phyloP scores from a whole-genome alignment of 2,329 filamentous ascomycete species.

The Trichoderma semiorbis region DNA sequence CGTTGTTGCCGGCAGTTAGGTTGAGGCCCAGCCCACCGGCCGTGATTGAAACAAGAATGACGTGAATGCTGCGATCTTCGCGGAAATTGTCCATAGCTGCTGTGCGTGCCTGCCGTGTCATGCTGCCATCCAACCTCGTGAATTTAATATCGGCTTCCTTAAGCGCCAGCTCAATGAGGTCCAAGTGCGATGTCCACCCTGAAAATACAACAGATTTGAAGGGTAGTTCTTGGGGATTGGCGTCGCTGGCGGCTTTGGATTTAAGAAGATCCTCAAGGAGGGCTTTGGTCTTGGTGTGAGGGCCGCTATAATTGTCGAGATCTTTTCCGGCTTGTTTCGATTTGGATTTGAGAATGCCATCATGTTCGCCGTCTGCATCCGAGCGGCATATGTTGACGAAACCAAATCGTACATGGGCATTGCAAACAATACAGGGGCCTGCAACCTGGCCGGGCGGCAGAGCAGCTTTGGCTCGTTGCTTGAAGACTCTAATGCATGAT shows the following conservation, averaged over 20 bases:
- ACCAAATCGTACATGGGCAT: conserved; percentile 56
- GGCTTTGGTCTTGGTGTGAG: conserved; percentile 87
- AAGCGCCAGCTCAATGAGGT: conserved; percentile 83
- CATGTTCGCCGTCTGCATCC: conserved; percentile 55
- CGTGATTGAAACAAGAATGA: conserved; percentile 88
- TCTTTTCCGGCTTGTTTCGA: conserved; percentile 46
- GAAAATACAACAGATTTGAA: conserved; percentile 95
- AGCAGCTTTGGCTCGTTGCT: conserved; percentile 47
- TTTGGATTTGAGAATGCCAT: conserved; percentile 43
- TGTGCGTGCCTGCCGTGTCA: conserved; percentile 71
- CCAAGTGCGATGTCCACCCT: conserved; percentile 91
- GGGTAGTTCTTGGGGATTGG: conserved; percentile 62
- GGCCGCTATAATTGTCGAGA: conserved; percentile 71
- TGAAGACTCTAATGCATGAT: conserved; percentile 63
- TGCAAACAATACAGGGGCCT: conserved; percentile 67
- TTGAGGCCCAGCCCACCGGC: conserved; percentile 92
- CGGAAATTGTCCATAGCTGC: conserved; percentile 75
- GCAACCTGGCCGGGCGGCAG: conserved; percentile 35
- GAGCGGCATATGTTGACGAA: conserved; percentile 67
- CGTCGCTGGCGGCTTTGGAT: conserved; percentile 60
- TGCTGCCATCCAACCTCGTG: conserved; percentile 84
- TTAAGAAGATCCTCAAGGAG: conserved; percentile 70
- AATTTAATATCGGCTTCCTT: conserved; percentile 63
- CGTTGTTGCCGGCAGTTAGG: conserved; percentile 79
- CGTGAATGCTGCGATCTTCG: conserved; percentile 64